Base-by-base conservation (phyloP, 2,329 filamentous ascomycete genomes). In the Ceratocystis cacaofunesta region DNA sequence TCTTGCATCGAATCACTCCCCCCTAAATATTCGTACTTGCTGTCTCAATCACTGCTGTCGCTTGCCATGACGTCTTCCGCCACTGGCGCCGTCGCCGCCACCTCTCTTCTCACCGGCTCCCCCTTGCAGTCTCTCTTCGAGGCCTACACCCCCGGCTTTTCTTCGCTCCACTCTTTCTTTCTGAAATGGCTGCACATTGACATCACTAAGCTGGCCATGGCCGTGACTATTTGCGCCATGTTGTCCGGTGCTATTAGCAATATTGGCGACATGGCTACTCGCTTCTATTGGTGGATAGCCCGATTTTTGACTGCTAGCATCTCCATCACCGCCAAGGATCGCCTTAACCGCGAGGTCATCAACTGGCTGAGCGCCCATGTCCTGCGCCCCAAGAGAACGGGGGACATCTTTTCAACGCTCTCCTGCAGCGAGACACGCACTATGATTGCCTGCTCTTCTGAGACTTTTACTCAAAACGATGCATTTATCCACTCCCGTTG, bases 291-390 rank as follows among this genome's bases (percentile, higher is more conserved):
- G 71, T 74, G 72, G 71, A 68, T 75, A 3, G 72, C 74, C 1
- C 70, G 71, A 2, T 75, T 75, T 68, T 71, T 76, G 63, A 76
- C 74, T 0, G 73, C 75, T 2, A 74, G 74, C 3, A 72, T 76
- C 19, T 75, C 74, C 25, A 73, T 76, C 61, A 70, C 72, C 1
- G 72, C 72, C n/a, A 71, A 70, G 44, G 75, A 76, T 68, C 70
- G 73, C 5, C 72, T 76, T 57, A 76, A 76, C 68, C 69, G 71
- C 5, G 74, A 76, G 60, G 73, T 76, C 3, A 69, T 76, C 61
- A 75, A 74, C 70, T 76, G 74, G 74, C 68, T 76, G 6, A 73
- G 73, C 2, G 70, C 73, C 44, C 70, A 75, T 5, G 71, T 76
- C 2, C 72, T 76, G 15, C 50, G 50, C 22, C 19, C 19, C 12